These are phyloP conservation scores for Allium cepa DNA, from an alignment of 106 monocot species.

Conservation along the genomic window DNA sequence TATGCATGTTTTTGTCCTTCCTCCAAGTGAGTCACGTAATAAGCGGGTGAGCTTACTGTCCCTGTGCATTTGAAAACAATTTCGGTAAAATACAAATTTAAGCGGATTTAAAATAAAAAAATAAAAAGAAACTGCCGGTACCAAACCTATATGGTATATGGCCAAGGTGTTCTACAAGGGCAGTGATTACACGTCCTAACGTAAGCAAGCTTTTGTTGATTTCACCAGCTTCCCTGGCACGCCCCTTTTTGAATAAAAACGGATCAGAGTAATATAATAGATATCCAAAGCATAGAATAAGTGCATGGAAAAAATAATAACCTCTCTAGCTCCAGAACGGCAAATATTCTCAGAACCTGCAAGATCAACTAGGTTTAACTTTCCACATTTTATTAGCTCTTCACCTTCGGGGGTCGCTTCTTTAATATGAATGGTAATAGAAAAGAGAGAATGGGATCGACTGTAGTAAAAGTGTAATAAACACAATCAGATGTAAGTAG, in stretches of 20 bases:
- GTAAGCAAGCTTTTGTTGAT: slow-evolving; percentile 91
- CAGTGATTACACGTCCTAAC: slow-evolving; percentile 82
- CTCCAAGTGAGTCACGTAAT: slow-evolving; percentile 95
- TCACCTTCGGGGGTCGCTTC: slow-evolving; percentile 99
- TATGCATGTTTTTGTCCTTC: slow-evolving; percentile 97
- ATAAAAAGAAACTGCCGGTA: background rate
- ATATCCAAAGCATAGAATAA: background rate
- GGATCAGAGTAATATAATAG: background rate
- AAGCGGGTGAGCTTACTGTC: slow-evolving; percentile 95
- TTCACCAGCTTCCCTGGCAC: slow-evolving; percentile 92
- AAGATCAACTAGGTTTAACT: slow-evolving; percentile 93
- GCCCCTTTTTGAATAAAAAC: slow-evolving; percentile 30
- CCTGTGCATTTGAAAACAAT: slow-evolving; percentile 31
- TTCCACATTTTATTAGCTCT: slow-evolving; percentile 97
- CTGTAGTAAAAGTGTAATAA: slow-evolving; percentile 4
- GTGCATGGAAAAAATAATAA: background rate
- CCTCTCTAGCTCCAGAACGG: slow-evolving; percentile 97
- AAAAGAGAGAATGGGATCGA: slow-evolving; percentile 97
- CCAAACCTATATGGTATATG: slow-evolving; percentile 75
- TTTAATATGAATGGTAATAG: slow-evolving; percentile 99
- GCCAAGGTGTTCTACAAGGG: slow-evolving; percentile 81
- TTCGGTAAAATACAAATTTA: background rate
- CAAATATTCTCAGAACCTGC: slow-evolving; percentile 98
- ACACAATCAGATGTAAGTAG: background rate
- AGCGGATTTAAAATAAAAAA: background rate